Evolutionary conservation across 2,329 filamentous ascomycete genomes (phyloP), one percentile per base, ranked within the genome.

Genomic region (Plenodomus tracheiphilus): DNA sequence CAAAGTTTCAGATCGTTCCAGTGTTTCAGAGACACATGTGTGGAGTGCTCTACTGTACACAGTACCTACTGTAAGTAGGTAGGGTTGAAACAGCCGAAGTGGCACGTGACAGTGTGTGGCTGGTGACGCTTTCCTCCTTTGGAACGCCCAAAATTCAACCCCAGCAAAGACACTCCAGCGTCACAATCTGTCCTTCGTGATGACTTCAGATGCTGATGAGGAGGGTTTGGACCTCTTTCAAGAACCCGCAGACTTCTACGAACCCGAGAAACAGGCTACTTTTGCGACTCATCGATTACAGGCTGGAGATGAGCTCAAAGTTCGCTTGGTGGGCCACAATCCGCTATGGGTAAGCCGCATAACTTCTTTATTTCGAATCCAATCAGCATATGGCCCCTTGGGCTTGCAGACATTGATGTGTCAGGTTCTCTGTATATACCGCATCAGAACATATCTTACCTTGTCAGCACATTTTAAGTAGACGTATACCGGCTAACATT

Each of bases 281-380:
- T 85, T 83, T 53, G 85, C 88, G 54, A 81, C 84, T 37, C 88
- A 95, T 76, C 83, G 79, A 18, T 82, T 93, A 68, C 76, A 83
- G 47, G 84, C 82, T 30, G 89, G 88, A 51, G 71, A 84, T 56
- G 76, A 77, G 21, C 76, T 95, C 57, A 83, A 78, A 42, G 81
- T 96, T 56, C 84, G 89, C 62, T 83, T 97, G 11, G 89, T 96
- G 38, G 92, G 92, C 51, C 86, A 89, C 72, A 93, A 89, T 77
- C 89, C 91, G 19, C 82, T 95, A 13, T 96, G 95, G 83, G 84
- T 86, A 82, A 74, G 75, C 51, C 42, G 41, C 43, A 38, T 22
- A 37, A 20, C n/a, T 37, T 21, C 35, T 28, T 42, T 43, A 8
- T 25, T 45, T 41, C 10, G 39, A 41, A 3, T 43, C 32, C 35